Conservation (phyloP, 768 basidiomycete genomes). For the Pleurotus cornucopiae region DNA sequence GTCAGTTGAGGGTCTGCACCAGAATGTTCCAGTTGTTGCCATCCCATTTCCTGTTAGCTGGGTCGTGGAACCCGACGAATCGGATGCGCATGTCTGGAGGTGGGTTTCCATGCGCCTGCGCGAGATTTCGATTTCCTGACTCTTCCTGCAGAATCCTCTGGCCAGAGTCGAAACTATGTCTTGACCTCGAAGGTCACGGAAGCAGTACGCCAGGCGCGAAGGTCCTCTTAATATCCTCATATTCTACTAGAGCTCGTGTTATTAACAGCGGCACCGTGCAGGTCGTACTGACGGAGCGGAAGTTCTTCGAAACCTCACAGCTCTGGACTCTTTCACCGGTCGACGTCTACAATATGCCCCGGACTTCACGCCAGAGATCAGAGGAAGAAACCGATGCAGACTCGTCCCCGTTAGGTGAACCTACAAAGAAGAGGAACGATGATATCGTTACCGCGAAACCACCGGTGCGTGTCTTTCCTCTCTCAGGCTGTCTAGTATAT, state of each 20-base stretch:
- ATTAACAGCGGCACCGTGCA: neutral
- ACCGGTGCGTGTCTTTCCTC: neutral
- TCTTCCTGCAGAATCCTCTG: neutral
- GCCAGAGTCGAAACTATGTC: constrained; percentile 1
- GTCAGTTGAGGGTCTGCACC: neutral
- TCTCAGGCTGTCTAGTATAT: neutral
- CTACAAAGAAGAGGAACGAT: neutral
- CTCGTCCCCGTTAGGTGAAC: neutral
- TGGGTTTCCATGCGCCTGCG: neutral
- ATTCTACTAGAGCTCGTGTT: too few species aligned
- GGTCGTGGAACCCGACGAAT: neutral
- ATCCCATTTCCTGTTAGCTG: neutral
- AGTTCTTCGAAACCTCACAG: neutral
- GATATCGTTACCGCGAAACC: neutral
- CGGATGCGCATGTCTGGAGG: neutral
- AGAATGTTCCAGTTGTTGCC: neutral
- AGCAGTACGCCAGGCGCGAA: constrained; percentile 1
- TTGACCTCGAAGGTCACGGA: constrained; percentile 2
- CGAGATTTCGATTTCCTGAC: neutral
- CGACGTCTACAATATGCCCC: neutral
- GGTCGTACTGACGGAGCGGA: neutral
- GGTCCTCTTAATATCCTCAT: neutral
- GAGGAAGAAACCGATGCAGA: neutral
- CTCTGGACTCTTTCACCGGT: neutral
- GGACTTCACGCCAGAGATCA: neutral